Base-by-base conservation (phyloP, 768 basidiomycete genomes). In the Epithele typhae region DNA sequence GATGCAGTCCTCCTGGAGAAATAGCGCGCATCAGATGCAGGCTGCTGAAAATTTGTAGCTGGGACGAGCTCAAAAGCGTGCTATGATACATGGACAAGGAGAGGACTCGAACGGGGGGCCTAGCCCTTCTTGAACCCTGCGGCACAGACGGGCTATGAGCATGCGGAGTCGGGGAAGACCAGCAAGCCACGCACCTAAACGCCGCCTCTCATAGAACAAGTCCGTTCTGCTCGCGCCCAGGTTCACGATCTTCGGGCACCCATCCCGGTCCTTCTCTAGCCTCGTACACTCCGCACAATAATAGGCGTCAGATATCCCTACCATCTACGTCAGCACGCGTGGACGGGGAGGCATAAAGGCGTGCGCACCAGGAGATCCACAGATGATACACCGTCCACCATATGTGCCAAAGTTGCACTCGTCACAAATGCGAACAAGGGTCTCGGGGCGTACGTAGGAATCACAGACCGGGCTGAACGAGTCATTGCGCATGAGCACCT, bases 361-460 rank as follows among this genome's bases (percentile, higher is more conserved):
- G 2, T 10, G 37, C 36, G 40, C 14, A 96, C 94, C 95, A 58
- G 91, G 92, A 36, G 92, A 84, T 40, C 93, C 92, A 57, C 96
- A 99, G 52, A 98, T 96, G 68, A 97, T 98, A 64, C 96, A 99
- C 54, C 93, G 78, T 40, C 95, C 95, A 19, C 96, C 93, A 64
- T 96, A 96, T 37, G 92, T 95, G 56, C 93, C 91, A 70, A 98
- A 99, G 68, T 98, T 98, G 69, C 96, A 99, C 72, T 99, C 96
- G 64, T 99, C 96, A 67, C 96, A 99, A 56, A 97, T 97, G 53
- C 95, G 82, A 48, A 98, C 96, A 54, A 98, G 78, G 19, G 95
- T 98, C 70, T 95, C 94, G 59, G 96, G 96, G 58, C 96, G 82
- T 53, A 99, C 96, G 70, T 98, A 98, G 46, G 95, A 97, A 72